Base-by-base conservation (phyloP, 2,329 filamentous ascomycete genomes). In the Tolypocladium tropicale region DNA sequence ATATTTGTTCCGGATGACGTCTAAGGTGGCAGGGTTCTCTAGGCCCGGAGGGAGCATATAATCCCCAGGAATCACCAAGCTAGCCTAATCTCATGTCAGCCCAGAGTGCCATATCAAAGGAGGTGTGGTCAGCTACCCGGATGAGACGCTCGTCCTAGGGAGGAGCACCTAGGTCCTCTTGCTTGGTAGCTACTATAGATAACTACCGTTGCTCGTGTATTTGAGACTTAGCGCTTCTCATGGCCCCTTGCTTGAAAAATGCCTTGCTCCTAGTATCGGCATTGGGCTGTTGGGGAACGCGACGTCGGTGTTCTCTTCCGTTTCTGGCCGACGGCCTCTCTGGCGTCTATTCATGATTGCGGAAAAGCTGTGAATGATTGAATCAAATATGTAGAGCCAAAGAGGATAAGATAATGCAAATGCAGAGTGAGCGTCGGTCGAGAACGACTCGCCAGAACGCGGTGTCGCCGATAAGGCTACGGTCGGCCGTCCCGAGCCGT, bases 391-490 rank as follows among this genome's bases (percentile, higher is more conserved):
- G n/a, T n/a, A n/a, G n/a, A n/a, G n/a, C n/a, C n/a, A n/a, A n/a
- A n/a, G n/a, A n/a, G n/a, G n/a, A n/a, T n/a, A n/a, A n/a, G n/a
- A n/a, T n/a, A n/a, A n/a, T n/a, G n/a, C n/a, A n/a, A n/a, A n/a
- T n/a, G n/a, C n/a, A n/a, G n/a, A n/a, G n/a, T n/a, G n/a, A n/a
- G n/a, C n/a, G n/a, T n/a, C 75, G 0, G 85, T 84, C 2, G 77
- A 78, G 67, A 94, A 95, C 0, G 89, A 90, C 64, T 95, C 90
- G 48, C 86, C 88, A 9, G 90, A 95, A 28, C 89, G 84, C 51
- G 90, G 90, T 1, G 90, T 95, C n/a, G 79, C 79, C 60, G 73
- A 83, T 55, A 68, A 79, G 68, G 78, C 73, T 3, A 76, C 78
- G 2, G 78, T 77, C 32, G 78, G 78, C 30, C 82, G 77, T 16